Percentiles rank a stretch among this genome's conserved stretches.
Conservation (phyloP, 1,139 yeast species). For the Nakaseomyces kungkrabaensis region DNA sequence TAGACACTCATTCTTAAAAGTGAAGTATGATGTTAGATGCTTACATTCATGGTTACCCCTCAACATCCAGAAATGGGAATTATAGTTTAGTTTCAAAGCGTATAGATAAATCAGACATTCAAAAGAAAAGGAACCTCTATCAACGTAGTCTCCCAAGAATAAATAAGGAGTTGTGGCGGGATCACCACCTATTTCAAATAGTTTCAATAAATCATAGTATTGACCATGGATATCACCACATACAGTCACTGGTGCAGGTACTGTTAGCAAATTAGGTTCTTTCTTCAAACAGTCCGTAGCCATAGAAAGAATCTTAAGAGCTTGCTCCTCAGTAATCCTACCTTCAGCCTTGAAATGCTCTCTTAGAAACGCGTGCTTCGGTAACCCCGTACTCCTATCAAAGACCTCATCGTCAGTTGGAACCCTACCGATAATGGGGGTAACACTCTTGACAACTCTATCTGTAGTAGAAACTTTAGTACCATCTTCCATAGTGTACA, state of each 20-base stretch:
- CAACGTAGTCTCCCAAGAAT: conserved; percentile 93
- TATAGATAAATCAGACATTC: conserved; percentile 79
- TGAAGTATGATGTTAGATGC: conserved; percentile 88
- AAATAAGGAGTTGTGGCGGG: conserved; percentile 69
- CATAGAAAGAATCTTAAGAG: conserved; percentile 50
- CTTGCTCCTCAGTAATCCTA: conserved; percentile 63
- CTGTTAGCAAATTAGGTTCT: conserved; percentile 73
- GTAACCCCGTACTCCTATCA: conserved; percentile 46
- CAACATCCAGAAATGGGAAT: conserved; percentile 67
- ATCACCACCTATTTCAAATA: conserved; percentile 91
- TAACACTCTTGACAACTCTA: conserved; percentile 54
- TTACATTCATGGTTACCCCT: conserved; percentile 95
- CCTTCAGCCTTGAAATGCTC: conserved; percentile 79
- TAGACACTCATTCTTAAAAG: conserved; percentile 83
- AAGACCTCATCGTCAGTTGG: conserved; percentile 69
- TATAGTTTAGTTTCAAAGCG: conserved; percentile 71
- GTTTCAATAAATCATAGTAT: conserved; percentile 77
- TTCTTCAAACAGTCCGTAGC: conserved; percentile 58
- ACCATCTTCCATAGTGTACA: conserved; percentile 65
- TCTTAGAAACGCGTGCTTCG: conserved; percentile 61
- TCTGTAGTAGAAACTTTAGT: conserved; percentile 52
- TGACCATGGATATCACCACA: conserved; percentile 98
- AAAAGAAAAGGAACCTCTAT: conserved; percentile 84
- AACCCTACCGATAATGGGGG: conserved; percentile 55
- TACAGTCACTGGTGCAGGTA: conserved; percentile 90